Evolutionary conservation across 2,329 filamentous ascomycete genomes (phyloP).

Genomic region (Talaromyces piceae): DNA sequence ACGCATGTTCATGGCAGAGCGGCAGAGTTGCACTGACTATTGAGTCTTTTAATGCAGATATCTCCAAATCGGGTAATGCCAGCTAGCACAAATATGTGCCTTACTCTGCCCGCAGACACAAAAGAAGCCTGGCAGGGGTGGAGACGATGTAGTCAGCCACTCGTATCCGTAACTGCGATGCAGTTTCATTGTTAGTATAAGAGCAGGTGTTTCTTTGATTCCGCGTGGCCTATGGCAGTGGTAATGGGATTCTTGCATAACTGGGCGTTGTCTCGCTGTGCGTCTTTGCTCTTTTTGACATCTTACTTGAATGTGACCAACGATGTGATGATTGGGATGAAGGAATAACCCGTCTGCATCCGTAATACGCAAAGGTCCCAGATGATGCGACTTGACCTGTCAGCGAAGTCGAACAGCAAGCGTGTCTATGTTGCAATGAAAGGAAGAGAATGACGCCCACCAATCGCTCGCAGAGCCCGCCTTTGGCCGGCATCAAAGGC

Average conservation of each 20-base stretch:
- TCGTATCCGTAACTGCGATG: neutral
- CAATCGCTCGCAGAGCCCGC: neutral
- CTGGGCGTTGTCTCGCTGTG: neutral
- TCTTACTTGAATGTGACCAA: neutral
- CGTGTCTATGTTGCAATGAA: neutral
- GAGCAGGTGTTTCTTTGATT: neutral
- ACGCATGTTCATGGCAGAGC: neutral
- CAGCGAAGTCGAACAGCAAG: neutral
- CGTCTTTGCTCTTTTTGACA: neutral
- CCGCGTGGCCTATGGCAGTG: neutral
- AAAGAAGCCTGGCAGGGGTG: neutral
- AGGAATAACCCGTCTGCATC: neutral
- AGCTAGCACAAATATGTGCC: neutral
- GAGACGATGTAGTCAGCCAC: neutral
- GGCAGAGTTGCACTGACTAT: neutral
- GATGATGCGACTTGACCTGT: neutral
- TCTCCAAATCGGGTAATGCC: neutral
- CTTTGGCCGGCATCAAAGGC: conserved; percentile 11
- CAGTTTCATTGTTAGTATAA: neutral
- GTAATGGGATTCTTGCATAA: neutral
- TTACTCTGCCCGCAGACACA: neutral
- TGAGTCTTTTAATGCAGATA: neutral
- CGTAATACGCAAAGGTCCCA: neutral
- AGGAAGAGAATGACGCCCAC: neutral
- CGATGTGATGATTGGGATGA: neutral